Evolutionary conservation across 2,329 filamentous ascomycete species (phyloP).

Genomic region (Zasmidium citrigriseum): DNA sequence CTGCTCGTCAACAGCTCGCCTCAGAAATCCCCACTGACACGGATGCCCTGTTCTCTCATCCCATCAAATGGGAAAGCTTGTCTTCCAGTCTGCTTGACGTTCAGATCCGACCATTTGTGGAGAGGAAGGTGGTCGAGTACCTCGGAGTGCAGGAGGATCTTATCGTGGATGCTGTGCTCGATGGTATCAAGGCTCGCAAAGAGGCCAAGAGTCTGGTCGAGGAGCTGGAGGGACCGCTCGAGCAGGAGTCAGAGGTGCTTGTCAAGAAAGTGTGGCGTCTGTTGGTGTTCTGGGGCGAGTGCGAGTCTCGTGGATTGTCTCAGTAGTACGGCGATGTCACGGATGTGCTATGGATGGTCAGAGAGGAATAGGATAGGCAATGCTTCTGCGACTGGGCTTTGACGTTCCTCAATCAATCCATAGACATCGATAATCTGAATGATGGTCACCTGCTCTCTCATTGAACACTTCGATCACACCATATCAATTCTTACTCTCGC

Average conservation of each 20-base stretch:
- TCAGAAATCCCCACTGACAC: constrained; percentile 87
- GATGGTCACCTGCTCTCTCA: too few relatives aligned
- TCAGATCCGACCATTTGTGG: constrained; percentile 89
- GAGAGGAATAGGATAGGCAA: too few relatives aligned
- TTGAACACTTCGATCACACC: too few relatives aligned
- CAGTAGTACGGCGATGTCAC: too few relatives aligned
- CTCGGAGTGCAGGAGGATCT: constrained; percentile 95
- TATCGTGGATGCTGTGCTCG: constrained; percentile 88
- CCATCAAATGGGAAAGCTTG: constrained; percentile 88
- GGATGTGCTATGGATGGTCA: too few relatives aligned
- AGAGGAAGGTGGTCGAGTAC: constrained; percentile 97
- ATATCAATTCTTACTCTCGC: background rate
- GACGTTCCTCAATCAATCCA: too few relatives aligned
- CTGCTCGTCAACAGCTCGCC: constrained; percentile 78
- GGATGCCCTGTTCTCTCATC: constrained; percentile 86
- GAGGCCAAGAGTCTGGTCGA: constrained; percentile 79
- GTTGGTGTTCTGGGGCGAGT: constrained; percentile 25
- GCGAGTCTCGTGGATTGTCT: constrained; percentile 19
- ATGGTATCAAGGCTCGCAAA: constrained; percentile 75
- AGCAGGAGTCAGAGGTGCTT: constrained; percentile 90
- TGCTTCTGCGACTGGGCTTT: too few relatives aligned
- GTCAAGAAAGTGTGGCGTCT: constrained; percentile 87
- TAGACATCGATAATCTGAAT: too few relatives aligned
- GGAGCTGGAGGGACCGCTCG: constrained; percentile 84
- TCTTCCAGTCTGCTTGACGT: constrained; percentile 78